These are phyloP conservation scores for Bifiguratus adelaidae DNA, from an alignment of 192 early-diverging fungal species.

Conservation along the genomic window DNA sequence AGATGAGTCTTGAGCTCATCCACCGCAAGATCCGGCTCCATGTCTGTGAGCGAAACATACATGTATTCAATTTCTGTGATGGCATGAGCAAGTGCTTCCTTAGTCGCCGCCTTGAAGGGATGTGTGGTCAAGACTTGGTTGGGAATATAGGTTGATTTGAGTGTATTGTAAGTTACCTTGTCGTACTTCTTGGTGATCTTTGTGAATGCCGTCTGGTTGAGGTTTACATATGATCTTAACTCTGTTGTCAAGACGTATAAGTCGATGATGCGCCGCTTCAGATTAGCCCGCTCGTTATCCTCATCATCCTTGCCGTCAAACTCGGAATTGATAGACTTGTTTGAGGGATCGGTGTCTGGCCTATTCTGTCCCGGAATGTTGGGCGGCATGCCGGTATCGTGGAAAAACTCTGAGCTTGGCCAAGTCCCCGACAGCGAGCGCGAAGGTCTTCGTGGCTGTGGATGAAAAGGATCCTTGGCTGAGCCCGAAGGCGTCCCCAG, in stretches of 20 bases:
- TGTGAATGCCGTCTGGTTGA: slow-evolving; percentile 87
- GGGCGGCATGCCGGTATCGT: slow-evolving; percentile 15
- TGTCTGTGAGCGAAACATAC: slow-evolving; percentile 58
- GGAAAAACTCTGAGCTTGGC: neutral
- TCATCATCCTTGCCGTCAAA: slow-evolving; percentile 24
- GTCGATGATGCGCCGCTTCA: slow-evolving; percentile 45
- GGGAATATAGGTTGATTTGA: slow-evolving; percentile 63
- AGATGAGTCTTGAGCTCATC: slow-evolving; percentile 69
- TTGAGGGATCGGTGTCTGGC: slow-evolving; percentile 4
- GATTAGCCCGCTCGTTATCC: slow-evolving; percentile 21
- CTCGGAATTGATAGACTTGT: slow-evolving; percentile 11
- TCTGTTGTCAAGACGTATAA: slow-evolving; percentile 79
- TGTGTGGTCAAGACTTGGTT: slow-evolving; percentile 50
- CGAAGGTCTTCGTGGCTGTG: neutral
- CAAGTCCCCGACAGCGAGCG: neutral
- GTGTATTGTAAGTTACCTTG: slow-evolving; percentile 71
- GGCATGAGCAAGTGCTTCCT: slow-evolving; percentile 43
- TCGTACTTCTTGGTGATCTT: slow-evolving; percentile 98
- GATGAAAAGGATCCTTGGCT: no score
- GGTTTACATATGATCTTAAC: slow-evolving; percentile 75
- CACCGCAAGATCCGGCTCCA: slow-evolving; percentile 50
- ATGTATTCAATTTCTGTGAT: slow-evolving; percentile 47
- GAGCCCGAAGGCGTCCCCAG: no score
- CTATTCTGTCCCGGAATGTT: slow-evolving; percentile 20
- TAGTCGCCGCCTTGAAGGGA: slow-evolving; percentile 58